Conservation (phyloP, 2,329 filamentous ascomycete species). For the Claviceps sp. region DNA sequence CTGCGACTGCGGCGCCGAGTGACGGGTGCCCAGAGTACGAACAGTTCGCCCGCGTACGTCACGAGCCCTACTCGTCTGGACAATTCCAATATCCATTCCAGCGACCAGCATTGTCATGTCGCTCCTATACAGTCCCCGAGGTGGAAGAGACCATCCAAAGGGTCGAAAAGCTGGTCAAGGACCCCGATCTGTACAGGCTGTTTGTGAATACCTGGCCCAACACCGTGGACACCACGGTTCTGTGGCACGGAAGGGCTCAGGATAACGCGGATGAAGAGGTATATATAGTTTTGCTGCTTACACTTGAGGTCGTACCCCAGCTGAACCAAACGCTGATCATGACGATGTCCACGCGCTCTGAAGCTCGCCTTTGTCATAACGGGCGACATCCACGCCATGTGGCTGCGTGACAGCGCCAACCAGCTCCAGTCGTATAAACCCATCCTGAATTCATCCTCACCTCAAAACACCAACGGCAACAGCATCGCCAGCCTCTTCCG, state of each 20-base stretch:
- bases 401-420: conserved; percentile 79
- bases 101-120: conserved; percentile 60
- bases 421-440: conserved; percentile 64
- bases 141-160: conserved; percentile 63
- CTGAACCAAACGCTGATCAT: background rate
- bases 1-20: conserved; percentile 6
- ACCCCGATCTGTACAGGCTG: conserved; percentile 60
- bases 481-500: conserved; percentile 53
- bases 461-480: conserved; percentile 4
- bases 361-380: conserved; percentile 69
- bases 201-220: conserved; percentile 65
- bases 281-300: conserved; percentile 8
- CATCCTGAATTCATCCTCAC: conserved; percentile 39
- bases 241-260: conserved; percentile 49
- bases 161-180: conserved; percentile 55
- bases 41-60: conserved; percentile 24
- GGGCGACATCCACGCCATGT: conserved; percentile 84
- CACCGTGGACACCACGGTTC: conserved; percentile 59
- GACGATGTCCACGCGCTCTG: background rate
- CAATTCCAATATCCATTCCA: conserved; percentile 66
- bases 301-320: too few species aligned
- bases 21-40: conserved; percentile 21
- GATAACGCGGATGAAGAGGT: conserved; percentile 47
- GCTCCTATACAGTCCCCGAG: conserved; percentile 64
- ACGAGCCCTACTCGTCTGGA: conserved; percentile 65